Base-by-base conservation (phyloP, 1,284 basidiomycete species). In the Boletellus deceptivus region DNA sequence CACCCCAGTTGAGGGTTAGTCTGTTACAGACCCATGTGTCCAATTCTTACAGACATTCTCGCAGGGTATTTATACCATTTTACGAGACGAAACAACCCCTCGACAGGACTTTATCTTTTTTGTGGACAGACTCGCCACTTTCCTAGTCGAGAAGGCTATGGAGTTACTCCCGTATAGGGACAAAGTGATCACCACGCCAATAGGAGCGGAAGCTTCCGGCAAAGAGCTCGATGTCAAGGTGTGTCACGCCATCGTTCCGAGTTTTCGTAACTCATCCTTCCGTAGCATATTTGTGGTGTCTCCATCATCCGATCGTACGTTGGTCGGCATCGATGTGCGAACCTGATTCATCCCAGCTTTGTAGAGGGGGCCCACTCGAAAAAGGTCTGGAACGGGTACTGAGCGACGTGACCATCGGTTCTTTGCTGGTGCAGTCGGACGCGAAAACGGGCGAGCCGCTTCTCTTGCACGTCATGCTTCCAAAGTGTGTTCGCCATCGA, bases 51-150 rank as follows among this genome's bases (percentile, higher is more conserved):
- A 13, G 25, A 48, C 33, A 49, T 46, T 52, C 52, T 45, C 17
- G 6, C 59, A 95, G 91, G 92, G 92, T 0, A 93, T 96, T 16
- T 86, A 90, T 67, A 97, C 94, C 0, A 85, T 91, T 33, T 68
- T 98, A 29, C 82, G 95, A 27, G 85, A 93, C 60, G 74, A 73
- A 53, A 75, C 73, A 8, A 90, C 91, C 0, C 72, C 75, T 10
- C 76, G 85, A 24, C 89, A 90, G 57, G 93, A 97, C 63, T 98
- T 98, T 61, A 83, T 95, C 17, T 93, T 93, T 73, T 92, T 91
- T 61, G 79, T 81, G 8, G 93, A 98, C 67, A 79, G 95, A 17
- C 72, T 98, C 9, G 84, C 93, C 0, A 93, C 90, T 0, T 72
- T 93, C 34, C 74, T 98, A 29, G 83, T 91, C 5, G 96, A 98